Evolutionary conservation across 805 yeast genomes (phyloP).

Genomic region (Lipomyces lipofer): DNA sequence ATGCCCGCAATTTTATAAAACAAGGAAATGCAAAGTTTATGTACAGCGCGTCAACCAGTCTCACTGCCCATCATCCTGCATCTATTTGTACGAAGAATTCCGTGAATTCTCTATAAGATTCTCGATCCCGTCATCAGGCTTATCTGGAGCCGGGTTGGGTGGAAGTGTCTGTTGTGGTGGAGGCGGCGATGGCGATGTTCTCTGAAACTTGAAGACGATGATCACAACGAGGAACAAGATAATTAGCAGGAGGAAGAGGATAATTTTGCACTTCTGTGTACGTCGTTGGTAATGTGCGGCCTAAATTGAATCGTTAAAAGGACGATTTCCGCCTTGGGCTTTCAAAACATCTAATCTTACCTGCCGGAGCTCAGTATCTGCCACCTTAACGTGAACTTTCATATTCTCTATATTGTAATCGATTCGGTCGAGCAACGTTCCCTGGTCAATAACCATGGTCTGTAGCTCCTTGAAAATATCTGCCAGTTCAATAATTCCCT

Average conservation of each 20-base stretch:
- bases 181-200: conserved; percentile 8
- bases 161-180: neutral
- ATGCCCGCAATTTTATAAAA: too few species aligned
- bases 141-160: too few species aligned
- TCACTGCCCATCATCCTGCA: too few species aligned
- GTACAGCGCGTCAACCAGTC: too few species aligned
- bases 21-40: too few species aligned
- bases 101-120: neutral
- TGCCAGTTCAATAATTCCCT: conserved; percentile 90
- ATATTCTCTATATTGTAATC: conserved; percentile 87
- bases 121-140: too few species aligned
- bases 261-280: conserved; percentile 87
- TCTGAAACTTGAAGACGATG: conserved; percentile 54
- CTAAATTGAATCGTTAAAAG: too few species aligned
- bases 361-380: conserved; percentile 67
- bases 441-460: conserved; percentile 89
- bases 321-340: too few species aligned
- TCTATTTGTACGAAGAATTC: too few species aligned
- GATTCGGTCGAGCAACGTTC: conserved; percentile 87
- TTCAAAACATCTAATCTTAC: too few species aligned
- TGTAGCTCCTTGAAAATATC: conserved; percentile 94
- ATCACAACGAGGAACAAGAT: conserved; percentile 71
- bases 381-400: conserved; percentile 69
- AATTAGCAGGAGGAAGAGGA: conserved; percentile 67
- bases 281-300: conserved; percentile 84